These are phyloP conservation scores for Rhodotorula sp. DNA, from an alignment of 1,284 basidiomycete genomes.

Conservation along the genomic window DNA sequence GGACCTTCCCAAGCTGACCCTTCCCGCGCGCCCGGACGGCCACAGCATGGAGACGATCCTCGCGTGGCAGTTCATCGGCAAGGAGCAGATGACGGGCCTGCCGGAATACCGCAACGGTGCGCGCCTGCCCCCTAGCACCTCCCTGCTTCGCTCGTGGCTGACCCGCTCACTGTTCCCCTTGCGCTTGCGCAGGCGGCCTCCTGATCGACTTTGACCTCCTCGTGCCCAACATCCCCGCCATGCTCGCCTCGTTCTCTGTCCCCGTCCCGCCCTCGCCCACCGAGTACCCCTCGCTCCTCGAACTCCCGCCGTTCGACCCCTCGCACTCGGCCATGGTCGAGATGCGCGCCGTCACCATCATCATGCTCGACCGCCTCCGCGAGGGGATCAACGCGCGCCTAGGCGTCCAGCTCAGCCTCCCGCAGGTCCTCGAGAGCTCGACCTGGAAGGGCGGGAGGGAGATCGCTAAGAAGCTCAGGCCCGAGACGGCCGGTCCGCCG, in stretches of 20 bases:
- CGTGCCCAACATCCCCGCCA: conserved; percentile 58
- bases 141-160: neutral
- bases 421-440: conserved; percentile 87
- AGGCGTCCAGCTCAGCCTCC: conserved; percentile 62
- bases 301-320: conserved; percentile 65
- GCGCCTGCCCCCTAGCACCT: conserved; percentile 1
- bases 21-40: neutral
- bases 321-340: conserved; percentile 89
- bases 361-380: conserved; percentile 81
- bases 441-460: conserved; percentile 95
- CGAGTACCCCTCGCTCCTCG: conserved; percentile 55
- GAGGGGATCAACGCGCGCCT: conserved; percentile 67
- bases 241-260: conserved; percentile 40
- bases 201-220: conserved; percentile 81
- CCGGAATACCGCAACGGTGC: conserved; percentile 87
- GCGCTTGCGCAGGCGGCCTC: conserved; percentile 66
- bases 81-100: conserved; percentile 77
- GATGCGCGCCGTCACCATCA: conserved; percentile 92
- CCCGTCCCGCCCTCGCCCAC: conserved; percentile 50
- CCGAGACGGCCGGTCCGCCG: conserved; percentile 71
- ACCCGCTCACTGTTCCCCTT: too few relatives aligned
- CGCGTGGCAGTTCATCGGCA: conserved; percentile 72
- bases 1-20: neutral
- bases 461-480: conserved; percentile 77
- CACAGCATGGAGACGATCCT: conserved; percentile 65